A percentile compares a stretch with the other conserved stretches of the same genome.
phyloP scores from a whole-genome alignment of 225 moss, liverwort and hornwort genomes.

The Physcomitrium patens region DNA sequence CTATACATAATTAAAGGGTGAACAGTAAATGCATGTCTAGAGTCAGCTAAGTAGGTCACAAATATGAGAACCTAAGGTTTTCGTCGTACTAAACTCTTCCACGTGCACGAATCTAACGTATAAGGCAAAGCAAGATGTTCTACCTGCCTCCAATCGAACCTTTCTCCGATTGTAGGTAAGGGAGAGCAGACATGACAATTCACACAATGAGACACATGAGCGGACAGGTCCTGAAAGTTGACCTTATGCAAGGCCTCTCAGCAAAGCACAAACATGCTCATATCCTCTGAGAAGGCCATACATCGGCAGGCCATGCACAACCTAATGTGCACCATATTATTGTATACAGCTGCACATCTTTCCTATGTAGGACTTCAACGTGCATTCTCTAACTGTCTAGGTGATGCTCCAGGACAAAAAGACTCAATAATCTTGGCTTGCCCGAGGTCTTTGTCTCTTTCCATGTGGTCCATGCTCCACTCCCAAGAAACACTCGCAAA shows the following conservation, averaged over 20 bases:
- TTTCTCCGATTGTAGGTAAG: conserved; percentile 27
- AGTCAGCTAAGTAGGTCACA: conserved; percentile 32
- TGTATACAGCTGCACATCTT: conserved; percentile 28
- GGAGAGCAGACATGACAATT: conserved; percentile 29
- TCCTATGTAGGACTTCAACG: conserved; percentile 16
- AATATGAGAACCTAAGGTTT: conserved; percentile 17
- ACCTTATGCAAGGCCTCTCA: conserved; percentile 22
- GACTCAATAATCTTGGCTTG: conserved; percentile 30
- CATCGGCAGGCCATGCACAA: conserved; percentile 34
- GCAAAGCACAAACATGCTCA: conserved; percentile 31
- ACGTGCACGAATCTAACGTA: conserved; percentile 47
- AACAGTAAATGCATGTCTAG: conserved; percentile 32
- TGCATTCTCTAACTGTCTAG: conserved; percentile 32
- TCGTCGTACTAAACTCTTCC: conserved; percentile 18
- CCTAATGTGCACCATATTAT: conserved; percentile 39
- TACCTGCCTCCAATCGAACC: conserved; percentile 39
- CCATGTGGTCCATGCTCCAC: conserved; percentile 25
- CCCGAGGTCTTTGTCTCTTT: conserved; percentile 35
- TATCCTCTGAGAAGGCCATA: conserved; percentile 40
- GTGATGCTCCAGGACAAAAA: conserved; percentile 28
- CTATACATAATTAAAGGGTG: conserved; percentile 14
- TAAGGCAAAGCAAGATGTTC: conserved; percentile 29
- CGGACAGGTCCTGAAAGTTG: conserved; percentile 12
- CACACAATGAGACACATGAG: conserved; percentile 32
- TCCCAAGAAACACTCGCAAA: conserved; percentile 39